Percentiles rank a stretch among this genome's conserved stretches.
These are phyloP conservation scores for Ulmus americana DNA, from an alignment of 331 rosid species.

Conservation along the genomic window DNA sequence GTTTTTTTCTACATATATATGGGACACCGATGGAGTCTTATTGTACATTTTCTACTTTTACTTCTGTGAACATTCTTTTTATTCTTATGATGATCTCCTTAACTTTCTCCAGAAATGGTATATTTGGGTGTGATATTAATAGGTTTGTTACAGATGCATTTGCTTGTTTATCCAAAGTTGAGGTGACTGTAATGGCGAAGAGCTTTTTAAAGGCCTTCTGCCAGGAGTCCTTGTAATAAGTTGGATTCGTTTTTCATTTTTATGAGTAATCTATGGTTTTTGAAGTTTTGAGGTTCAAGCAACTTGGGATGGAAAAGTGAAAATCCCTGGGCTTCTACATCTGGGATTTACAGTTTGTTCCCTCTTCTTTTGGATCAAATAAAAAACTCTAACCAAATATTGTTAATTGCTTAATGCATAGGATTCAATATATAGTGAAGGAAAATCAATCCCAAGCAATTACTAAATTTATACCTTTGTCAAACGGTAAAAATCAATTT, in stretches of 20 bases:
- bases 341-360: no score
- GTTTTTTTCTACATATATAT: constrained; percentile 17
- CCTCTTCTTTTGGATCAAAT: no score
- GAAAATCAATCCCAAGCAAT: no score
- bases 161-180: constrained; percentile 21
- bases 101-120: constrained; percentile 26
- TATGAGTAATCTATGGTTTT: no score
- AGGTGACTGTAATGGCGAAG: constrained; percentile 25
- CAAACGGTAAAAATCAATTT: no score
- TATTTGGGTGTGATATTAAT: constrained; percentile 29
- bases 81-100: background rate
- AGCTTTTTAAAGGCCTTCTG: constrained; percentile 14
- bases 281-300: no score
- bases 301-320: no score
- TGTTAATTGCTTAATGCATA: no score
- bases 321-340: no score
- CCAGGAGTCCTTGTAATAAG: constrained; percentile 23
- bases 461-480: no score
- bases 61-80: constrained; percentile 18
- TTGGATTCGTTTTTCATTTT: background rate
- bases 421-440: no score
- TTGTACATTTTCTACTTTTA: constrained; percentile 39
- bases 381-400: no score
- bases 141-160: constrained; percentile 37
- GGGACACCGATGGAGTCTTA: constrained; percentile 39